Evolutionary conservation across 164 flowering plant genomes (phyloP).

Genomic region (Piper longum): DNA sequence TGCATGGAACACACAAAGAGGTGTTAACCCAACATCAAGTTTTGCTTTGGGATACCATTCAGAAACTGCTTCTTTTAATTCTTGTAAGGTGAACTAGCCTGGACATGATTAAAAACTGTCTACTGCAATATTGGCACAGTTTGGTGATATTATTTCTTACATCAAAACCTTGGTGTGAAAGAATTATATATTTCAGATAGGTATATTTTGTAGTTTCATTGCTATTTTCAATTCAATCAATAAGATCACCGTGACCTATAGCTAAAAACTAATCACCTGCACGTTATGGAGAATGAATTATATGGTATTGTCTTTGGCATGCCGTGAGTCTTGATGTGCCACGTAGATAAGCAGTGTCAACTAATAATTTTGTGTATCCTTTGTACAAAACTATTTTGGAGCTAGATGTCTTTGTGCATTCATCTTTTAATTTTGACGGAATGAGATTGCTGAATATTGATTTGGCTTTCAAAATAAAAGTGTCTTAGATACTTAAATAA

Average conservation of each 20-base stretch:
- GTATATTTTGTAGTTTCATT: no score
- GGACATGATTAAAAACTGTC: background rate
- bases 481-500: background rate
- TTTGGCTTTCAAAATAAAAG: background rate
- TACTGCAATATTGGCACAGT: no score
- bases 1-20: slow-evolving; percentile 67
- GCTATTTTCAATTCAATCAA: no score
- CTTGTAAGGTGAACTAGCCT: slow-evolving; percentile 54
- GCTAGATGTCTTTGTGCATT: no score
- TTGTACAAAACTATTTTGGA: background rate
- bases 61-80: slow-evolving; percentile 52
- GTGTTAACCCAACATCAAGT: slow-evolving; percentile 46
- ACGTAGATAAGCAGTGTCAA: background rate
- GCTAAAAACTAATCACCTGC: no score
- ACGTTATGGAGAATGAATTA: no score
- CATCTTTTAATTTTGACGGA: background rate
- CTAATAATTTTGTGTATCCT: background rate
- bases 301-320: background rate
- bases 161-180: no score
- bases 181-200: no score
- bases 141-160: no score
- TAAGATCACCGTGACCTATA: no score
- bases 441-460: background rate
- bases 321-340: background rate
- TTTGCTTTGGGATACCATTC: slow-evolving; percentile 84